Percentiles rank a stretch among this genome's conserved stretches.
Conservation (phyloP, 2,329 filamentous ascomycete genomes). For the Mycosphaerella sp. region DNA sequence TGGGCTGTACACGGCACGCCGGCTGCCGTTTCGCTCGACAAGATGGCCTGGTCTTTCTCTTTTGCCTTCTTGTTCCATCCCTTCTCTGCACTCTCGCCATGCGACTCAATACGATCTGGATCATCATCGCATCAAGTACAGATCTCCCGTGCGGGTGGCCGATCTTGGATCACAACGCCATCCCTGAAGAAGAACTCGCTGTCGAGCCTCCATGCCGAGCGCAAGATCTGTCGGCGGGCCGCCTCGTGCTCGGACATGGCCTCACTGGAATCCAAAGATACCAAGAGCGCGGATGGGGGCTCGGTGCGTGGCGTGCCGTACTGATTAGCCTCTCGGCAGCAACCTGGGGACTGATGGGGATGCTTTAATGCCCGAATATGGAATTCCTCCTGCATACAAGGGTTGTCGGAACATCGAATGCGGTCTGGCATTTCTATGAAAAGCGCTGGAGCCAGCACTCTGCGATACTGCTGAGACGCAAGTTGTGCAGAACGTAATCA, state of each 20-base stretch:
- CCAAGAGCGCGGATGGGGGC: background rate
- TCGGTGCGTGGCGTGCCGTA: background rate
- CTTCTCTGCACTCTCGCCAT: background rate
- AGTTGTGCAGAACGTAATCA: background rate
- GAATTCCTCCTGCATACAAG: background rate
- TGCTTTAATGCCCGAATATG: background rate
- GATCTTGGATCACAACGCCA: slow-evolving; percentile 1
- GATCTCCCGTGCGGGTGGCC: background rate
- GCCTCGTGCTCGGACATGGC: background rate
- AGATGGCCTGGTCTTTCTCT: slow-evolving; percentile 3
- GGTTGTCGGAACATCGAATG: background rate
- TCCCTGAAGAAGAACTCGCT: slow-evolving; percentile 1
- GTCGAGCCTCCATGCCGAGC: background rate
- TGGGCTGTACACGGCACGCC: background rate
- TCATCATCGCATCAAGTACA: background rate
- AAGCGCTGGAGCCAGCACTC: background rate
- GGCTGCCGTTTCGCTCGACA: background rate
- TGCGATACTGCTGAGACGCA: background rate
- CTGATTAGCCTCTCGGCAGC: background rate
- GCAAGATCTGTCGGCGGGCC: background rate
- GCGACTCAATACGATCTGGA: background rate
- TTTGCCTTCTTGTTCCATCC: background rate
- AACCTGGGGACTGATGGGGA: background rate
- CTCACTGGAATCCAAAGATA: background rate
- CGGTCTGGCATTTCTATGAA: background rate